These are phyloP conservation scores for Amanita exitialis DNA, from an alignment of 768 basidiomycete species.

Conservation along the genomic window DNA sequence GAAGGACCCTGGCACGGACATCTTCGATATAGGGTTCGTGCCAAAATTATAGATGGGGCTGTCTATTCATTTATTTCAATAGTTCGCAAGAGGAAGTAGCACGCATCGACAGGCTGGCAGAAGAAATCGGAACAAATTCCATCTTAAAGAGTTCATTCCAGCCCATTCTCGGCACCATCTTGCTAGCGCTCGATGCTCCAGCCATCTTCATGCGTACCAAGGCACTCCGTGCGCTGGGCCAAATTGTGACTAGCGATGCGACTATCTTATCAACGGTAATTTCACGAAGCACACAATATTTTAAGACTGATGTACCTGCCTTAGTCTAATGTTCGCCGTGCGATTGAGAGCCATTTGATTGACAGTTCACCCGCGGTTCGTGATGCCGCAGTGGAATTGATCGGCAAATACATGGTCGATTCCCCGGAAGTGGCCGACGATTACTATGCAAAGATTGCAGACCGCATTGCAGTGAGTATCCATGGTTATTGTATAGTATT, in stretches of 20 bases:
- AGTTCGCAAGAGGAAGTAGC: slow-evolving; percentile 66
- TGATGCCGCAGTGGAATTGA: slow-evolving; percentile 92
- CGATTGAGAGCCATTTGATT: slow-evolving; percentile 83
- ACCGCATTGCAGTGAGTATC: slow-evolving; percentile 73
- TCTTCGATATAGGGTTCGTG: slow-evolving; percentile 76
- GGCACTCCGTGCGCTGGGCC: slow-evolving; percentile 80
- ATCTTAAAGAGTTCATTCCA: slow-evolving; percentile 73
- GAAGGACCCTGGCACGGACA: slow-evolving; percentile 56
- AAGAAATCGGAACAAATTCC: slow-evolving; percentile 71
- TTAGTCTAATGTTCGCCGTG: slow-evolving; percentile 69
- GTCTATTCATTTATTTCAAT: not conserved
- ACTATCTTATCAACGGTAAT: slow-evolving; percentile 67
- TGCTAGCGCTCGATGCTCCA: slow-evolving; percentile 73
- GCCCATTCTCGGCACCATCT: slow-evolving; percentile 70
- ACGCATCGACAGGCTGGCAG: slow-evolving; percentile 59
- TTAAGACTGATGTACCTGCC: slow-evolving; percentile 5
- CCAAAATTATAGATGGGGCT: not conserved
- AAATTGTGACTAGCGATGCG: slow-evolving; percentile 85
- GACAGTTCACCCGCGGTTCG: slow-evolving; percentile 93
- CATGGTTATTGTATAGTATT: not conserved
- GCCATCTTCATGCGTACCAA: slow-evolving; percentile 92
- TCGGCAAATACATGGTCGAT: slow-evolving; percentile 95
- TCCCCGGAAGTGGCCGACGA: slow-evolving; percentile 80
- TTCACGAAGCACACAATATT: slow-evolving; percentile 5
- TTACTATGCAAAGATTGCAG: slow-evolving; percentile 83